Base-by-base conservation (phyloP, 2,329 filamentous ascomycete genomes). In the Phaeosphaeriaceae sp. region DNA sequence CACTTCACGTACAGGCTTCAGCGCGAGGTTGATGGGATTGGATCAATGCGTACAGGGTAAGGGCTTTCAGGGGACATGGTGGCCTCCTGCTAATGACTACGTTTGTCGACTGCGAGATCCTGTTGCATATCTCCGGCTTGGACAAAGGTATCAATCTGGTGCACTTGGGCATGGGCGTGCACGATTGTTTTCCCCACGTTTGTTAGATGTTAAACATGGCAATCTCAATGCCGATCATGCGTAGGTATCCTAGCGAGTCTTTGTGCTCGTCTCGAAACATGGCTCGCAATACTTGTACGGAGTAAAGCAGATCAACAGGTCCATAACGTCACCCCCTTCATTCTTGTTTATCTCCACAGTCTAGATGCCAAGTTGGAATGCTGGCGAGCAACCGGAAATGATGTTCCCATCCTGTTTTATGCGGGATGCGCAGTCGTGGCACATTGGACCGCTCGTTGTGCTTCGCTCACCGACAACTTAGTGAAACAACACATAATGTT, bases 161-260 rank as follows among this genome's bases (percentile, higher is more conserved):
- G n/a, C 36, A 16, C 16, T 42, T 52, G 39, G 50, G 46, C 49
- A 50, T 33, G 45, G 49, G 16, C 50, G 50, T 26, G 46, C 51
- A 37, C 34, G 21, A 32, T n/a, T n/a, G n/a, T n/a, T n/a, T 15
- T 53, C 56, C 47, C 61, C 61, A 58, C 54, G 50, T 35, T 26
- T 53, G 48, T 58, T 50, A 48, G 30, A 44, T 21, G 36, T 48
- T 38, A 36, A 57, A 48, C 21, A 34, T 39, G 51, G 47, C 32
- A 53, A 46, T 52, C 40, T 39, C 53, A 46, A 33, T 48, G 61
- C 50, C 48, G 56, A 62, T 61, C 48, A 46, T 35, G 30, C 28
- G n/a, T n/a, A n/a, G 50, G 48, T 52, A 52, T 53, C 60, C 56
- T 42, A 42, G 47, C 54, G 48, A 44, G 49, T 36, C 16, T n/a